Evolutionary conservation across 768 basidiomycete genomes (phyloP).

Genomic region (Pleurotus tuoliensis): DNA sequence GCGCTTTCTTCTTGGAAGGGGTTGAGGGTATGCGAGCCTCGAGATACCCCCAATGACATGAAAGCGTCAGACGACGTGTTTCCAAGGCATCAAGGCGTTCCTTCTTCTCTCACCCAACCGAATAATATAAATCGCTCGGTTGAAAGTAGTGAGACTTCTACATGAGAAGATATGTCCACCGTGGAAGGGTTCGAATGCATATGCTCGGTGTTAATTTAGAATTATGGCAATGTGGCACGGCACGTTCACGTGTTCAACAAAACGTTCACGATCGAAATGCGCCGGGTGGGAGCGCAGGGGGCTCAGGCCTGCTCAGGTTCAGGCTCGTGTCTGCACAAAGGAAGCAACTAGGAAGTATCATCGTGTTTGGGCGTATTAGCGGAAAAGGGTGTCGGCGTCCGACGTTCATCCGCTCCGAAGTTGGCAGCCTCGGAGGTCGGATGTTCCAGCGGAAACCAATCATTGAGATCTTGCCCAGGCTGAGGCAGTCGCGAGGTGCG

Average conservation of each 20-base stretch:
- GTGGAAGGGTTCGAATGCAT: background rate
- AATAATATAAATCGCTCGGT: too few relatives aligned
- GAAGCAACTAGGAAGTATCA: background rate
- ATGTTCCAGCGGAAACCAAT: background rate
- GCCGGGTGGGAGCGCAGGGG: background rate
- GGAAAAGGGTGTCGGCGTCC: background rate
- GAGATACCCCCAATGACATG: too few relatives aligned
- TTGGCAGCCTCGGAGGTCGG: constrained; percentile 4
- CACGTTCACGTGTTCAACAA: background rate
- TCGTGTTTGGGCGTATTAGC: background rate
- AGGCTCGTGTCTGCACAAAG: background rate
- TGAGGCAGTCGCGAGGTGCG: background rate
- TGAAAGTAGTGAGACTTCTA: too few relatives aligned
- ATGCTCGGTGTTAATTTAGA: background rate
- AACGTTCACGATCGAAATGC: constrained; percentile 1
- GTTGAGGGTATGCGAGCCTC: too few relatives aligned
- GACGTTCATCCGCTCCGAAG: background rate
- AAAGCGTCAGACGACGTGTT: too few relatives aligned
- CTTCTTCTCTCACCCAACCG: too few relatives aligned
- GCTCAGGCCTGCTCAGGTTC: background rate
- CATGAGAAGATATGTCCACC: background rate
- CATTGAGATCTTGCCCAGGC: background rate
- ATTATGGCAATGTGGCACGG: too few relatives aligned
- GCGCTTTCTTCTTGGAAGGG: background rate
- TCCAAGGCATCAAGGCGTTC: too few relatives aligned